Percentiles rank a stretch among this genome's conserved stretches.
These are phyloP conservation scores for Paratrypanosoma confusum DNA, from an alignment of 208 protist genomes.

Conservation along the genomic window DNA sequence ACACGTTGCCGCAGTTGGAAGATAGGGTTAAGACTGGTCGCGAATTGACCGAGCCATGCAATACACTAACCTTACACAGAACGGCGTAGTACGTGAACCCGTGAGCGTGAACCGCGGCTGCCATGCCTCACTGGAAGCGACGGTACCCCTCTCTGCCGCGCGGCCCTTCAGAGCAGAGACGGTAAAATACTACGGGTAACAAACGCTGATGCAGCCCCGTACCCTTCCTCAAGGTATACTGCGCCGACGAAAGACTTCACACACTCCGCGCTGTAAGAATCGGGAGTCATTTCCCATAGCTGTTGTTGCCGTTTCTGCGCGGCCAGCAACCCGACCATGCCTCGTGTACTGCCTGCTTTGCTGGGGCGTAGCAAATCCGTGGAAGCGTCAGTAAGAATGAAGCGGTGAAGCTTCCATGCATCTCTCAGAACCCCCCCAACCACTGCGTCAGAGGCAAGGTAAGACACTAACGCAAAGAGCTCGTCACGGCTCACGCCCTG, in stretches of 20 bases:
- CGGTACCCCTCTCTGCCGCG: too few species aligned
- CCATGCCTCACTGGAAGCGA: too few species aligned
- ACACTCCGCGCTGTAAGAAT: slow-evolving; percentile 53
- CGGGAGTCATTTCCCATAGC: too few species aligned
- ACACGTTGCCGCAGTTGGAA: too few species aligned
- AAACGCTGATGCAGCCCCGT: slow-evolving; percentile 38
- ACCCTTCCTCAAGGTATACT: slow-evolving; percentile 57
- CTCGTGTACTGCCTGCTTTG: slow-evolving; percentile 31
- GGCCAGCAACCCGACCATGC: slow-evolving; percentile 45
- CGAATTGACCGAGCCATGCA: too few species aligned
- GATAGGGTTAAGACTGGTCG: too few species aligned
- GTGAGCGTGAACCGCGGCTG: too few species aligned
- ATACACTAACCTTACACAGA: too few species aligned
- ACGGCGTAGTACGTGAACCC: too few species aligned
- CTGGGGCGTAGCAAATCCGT: slow-evolving; percentile 46
- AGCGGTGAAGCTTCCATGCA: slow-evolving; percentile 67
- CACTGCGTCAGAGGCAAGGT: slow-evolving; percentile 40
- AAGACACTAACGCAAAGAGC: slow-evolving; percentile 27
- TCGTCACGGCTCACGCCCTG: slow-evolving; percentile 43
- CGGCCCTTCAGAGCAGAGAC: slow-evolving; percentile 20
- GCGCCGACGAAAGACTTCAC: slow-evolving; percentile 62
- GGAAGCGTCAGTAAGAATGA: slow-evolving; percentile 77
- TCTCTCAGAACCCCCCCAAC: slow-evolving; percentile 53
- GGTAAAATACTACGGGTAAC: slow-evolving; percentile 40
- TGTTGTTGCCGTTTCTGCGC: slow-evolving; percentile 12